phyloP scores from a whole-genome alignment of 768 basidiomycete genomes.

The Grammothele lineata region DNA sequence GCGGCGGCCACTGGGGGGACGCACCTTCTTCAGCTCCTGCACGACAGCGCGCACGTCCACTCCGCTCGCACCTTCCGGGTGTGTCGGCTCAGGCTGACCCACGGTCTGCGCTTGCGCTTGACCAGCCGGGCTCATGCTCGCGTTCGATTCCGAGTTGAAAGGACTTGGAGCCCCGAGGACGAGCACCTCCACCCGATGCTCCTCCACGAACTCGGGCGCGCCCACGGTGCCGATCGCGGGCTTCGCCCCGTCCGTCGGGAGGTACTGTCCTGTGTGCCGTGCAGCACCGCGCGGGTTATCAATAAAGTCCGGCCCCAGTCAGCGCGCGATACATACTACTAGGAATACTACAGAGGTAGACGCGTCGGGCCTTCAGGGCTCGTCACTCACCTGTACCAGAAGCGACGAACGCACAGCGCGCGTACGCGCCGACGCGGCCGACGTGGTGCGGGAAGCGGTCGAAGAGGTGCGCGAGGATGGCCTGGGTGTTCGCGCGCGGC shows the following conservation, averaged over 20 bases:
- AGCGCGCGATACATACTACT: too few species aligned
- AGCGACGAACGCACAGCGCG: slow-evolving; percentile 50
- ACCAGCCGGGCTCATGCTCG: too few species aligned
- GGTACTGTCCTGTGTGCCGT: slow-evolving; percentile 40
- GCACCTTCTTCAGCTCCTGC: slow-evolving; percentile 42
- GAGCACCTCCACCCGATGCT: slow-evolving; percentile 49
- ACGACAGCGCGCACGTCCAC: slow-evolving; percentile 38
- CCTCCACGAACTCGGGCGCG: slow-evolving; percentile 44
- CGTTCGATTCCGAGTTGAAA: too few species aligned
- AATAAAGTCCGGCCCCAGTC: too few species aligned
- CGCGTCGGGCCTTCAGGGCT: too few species aligned
- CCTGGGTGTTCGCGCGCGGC: slow-evolving; percentile 37
- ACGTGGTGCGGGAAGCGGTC: slow-evolving; percentile 37
- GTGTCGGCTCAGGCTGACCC: neutral
- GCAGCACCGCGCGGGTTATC: too few species aligned
- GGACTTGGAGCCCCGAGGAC: slow-evolving; percentile 37
- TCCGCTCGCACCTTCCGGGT: slow-evolving; percentile 9
- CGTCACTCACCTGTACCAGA: slow-evolving; percentile 44
- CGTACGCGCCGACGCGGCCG: slow-evolving; percentile 51
- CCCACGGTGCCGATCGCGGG: slow-evolving; percentile 42
- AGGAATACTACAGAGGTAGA: too few species aligned
- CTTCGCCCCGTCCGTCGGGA: slow-evolving; percentile 35
- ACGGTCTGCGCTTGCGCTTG: neutral
- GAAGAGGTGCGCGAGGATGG: slow-evolving; percentile 44
- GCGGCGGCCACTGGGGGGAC: slow-evolving; percentile 10